phyloP scores from a whole-genome alignment of 495 filamentous ascomycete genomes.

The Ramalina peruviana region DNA sequence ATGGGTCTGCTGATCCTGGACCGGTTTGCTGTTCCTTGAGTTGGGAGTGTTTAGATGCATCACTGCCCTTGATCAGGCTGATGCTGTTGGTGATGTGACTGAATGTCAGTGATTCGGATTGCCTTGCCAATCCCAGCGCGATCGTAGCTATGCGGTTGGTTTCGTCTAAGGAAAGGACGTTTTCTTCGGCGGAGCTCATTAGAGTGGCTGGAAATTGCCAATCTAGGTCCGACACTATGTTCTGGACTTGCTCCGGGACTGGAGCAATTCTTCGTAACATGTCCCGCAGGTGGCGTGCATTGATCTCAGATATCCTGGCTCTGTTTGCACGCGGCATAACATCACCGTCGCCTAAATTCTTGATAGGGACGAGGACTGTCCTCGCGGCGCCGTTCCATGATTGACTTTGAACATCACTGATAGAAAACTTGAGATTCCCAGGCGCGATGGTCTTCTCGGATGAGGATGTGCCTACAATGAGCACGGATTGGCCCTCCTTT shows the following conservation, averaged over 20 bases:
- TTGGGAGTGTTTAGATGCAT: constrained; percentile 23
- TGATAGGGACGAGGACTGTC: constrained; percentile 38
- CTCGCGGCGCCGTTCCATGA: constrained; percentile 26
- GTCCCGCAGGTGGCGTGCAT: constrained; percentile 54
- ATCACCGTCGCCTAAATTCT: constrained; percentile 22
- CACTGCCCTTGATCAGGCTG: constrained; percentile 30
- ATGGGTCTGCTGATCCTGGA: neutral
- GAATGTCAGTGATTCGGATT: constrained; percentile 13
- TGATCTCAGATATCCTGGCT: constrained; percentile 44
- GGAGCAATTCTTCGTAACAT: constrained; percentile 40
- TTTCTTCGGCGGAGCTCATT: constrained; percentile 20
- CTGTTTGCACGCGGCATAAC: constrained; percentile 30
- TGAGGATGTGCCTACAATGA: constrained; percentile 62
- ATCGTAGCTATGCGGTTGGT: constrained; percentile 49
- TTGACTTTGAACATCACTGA: constrained; percentile 32
- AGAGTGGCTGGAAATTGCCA: constrained; percentile 31
- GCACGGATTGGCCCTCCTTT: constrained; percentile 49
- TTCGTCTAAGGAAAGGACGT: constrained; percentile 43
- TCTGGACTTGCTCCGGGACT: constrained; percentile 17
- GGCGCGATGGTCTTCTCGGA: constrained; percentile 32
- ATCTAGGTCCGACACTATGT: constrained; percentile 20
- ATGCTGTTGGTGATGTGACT: constrained; percentile 23
- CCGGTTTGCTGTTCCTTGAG: constrained; percentile 10
- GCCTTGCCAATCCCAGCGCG: constrained; percentile 35
- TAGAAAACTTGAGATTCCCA: constrained; percentile 33